Conservation (phyloP, 1,284 basidiomycete species). For the Leccinum angustisporum region DNA sequence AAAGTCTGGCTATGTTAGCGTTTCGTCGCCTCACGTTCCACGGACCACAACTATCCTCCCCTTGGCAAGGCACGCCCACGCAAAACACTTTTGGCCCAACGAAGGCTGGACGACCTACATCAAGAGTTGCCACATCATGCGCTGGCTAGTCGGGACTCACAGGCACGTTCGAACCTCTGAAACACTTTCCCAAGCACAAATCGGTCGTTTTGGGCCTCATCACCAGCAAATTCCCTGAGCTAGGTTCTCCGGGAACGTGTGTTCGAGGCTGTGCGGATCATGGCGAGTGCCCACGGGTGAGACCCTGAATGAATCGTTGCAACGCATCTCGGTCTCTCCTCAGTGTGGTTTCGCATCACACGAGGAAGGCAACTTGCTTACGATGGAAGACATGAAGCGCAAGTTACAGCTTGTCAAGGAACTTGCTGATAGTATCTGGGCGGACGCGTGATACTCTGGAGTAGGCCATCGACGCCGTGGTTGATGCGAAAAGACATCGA, state of each 20-base stretch:
- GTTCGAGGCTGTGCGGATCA: slow-evolving; percentile 24
- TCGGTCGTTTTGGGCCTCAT: background rate
- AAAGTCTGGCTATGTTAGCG: no score
- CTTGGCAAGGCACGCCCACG: slow-evolving; percentile 40
- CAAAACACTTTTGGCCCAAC: slow-evolving; percentile 89
- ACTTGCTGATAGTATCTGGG: background rate
- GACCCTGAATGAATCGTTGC: background rate
- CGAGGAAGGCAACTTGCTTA: background rate
- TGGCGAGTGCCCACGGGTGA: slow-evolving; percentile 50
- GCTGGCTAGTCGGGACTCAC: slow-evolving; percentile 9
- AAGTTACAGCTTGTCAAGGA: background rate
- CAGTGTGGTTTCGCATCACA: background rate
- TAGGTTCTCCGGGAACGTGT: slow-evolving; percentile 27
- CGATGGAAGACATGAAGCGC: background rate
- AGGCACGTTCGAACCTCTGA: background rate
- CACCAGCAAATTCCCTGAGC: slow-evolving; percentile 4
- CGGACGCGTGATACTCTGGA: background rate
- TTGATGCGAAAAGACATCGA: background rate
- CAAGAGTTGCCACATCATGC: slow-evolving; percentile 41
- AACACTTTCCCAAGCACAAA: background rate
- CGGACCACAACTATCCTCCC: no score
- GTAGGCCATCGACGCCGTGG: background rate
- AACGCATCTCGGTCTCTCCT: background rate
- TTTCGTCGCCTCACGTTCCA: no score
- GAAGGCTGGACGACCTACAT: slow-evolving; percentile 95